Evolutionary conservation across 805 yeast species (phyloP).

Genomic region (Pichia occidentalis): DNA sequence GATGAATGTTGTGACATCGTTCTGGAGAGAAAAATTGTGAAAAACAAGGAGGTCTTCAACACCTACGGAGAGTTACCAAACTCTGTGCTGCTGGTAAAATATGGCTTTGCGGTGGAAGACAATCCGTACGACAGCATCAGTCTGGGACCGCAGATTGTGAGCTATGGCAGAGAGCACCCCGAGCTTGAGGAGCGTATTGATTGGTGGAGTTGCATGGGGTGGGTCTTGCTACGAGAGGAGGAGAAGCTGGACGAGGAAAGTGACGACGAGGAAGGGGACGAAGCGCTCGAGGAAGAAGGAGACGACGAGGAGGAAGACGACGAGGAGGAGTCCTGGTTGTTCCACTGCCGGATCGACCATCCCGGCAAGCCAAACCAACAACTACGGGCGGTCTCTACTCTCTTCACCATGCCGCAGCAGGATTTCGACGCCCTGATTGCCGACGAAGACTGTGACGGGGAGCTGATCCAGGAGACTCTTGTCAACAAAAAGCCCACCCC

Average conservation of each 20-base stretch:
- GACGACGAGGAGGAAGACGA: slow-evolving; percentile 27
- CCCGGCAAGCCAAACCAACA: slow-evolving; percentile 41
- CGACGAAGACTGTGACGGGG: slow-evolving; percentile 10
- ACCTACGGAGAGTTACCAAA: slow-evolving; percentile 76
- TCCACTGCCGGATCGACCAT: slow-evolving; percentile 34
- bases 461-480: slow-evolving; percentile 11
- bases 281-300: slow-evolving; percentile 18
- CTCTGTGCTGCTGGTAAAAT: slow-evolving; percentile 59
- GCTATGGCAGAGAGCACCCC: slow-evolving; percentile 15
- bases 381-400: slow-evolving; percentile 37
- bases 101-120: slow-evolving; percentile 64
- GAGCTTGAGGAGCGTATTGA: slow-evolving; percentile 17
- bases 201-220: slow-evolving; percentile 26
- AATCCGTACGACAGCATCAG: slow-evolving; percentile 52
- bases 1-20: slow-evolving; percentile 69
- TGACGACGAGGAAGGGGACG: slow-evolving; percentile 11
- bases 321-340: slow-evolving; percentile 29
- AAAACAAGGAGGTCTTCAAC: slow-evolving; percentile 64
- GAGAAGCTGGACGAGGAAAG: slow-evolving; percentile 15
- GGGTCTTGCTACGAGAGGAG: slow-evolving; percentile 12
- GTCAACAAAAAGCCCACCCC: slow-evolving; percentile 4
- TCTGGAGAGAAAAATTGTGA: slow-evolving; percentile 35
- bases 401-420: slow-evolving; percentile 28
- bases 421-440: slow-evolving; percentile 11
- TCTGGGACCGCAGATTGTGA: slow-evolving; percentile 42